phyloP scores from a whole-genome alignment of 805 yeast species.

The Jamesozyma piceae region DNA sequence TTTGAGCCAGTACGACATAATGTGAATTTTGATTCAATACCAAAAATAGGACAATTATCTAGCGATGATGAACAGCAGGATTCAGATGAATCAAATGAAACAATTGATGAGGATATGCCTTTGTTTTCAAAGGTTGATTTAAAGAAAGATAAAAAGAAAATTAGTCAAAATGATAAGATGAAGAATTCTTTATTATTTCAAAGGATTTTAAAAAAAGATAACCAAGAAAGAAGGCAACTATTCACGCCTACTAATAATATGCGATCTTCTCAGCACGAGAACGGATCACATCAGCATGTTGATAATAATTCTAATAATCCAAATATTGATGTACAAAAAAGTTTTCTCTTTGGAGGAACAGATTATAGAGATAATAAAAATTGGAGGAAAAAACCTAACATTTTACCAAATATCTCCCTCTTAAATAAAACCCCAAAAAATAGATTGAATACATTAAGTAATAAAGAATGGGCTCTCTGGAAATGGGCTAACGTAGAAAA shows the following conservation, averaged over 20 bases:
- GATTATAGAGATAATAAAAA: not conserved
- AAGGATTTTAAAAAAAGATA: slow-evolving; percentile 9
- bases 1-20: no score
- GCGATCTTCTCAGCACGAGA: not conserved
- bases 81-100: slow-evolving; percentile 11
- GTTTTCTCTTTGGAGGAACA: slow-evolving; percentile 6
- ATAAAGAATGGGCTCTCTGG: slow-evolving; percentile 78
- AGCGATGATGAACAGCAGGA: slow-evolving; percentile 33
- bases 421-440: slow-evolving; percentile 21
- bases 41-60: slow-evolving; percentile 32
- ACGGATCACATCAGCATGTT: not conserved
- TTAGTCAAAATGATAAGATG: not conserved
- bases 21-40: slow-evolving; percentile 12
- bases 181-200: slow-evolving; percentile 9
- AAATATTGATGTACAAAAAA: slow-evolving; percentile 3
- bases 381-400: slow-evolving; percentile 16
- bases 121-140: slow-evolving; percentile 6
- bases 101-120: slow-evolving; percentile 16
- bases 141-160: not conserved
- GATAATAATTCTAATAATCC: not conserved
- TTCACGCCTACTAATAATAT: slow-evolving; percentile 9
- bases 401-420: slow-evolving; percentile 18
- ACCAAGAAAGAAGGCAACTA: slow-evolving; percentile 5
- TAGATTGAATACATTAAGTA: slow-evolving; percentile 39
- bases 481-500: slow-evolving; percentile 95